Evolutionary conservation across 148 eudicot species (phyloP).

Genomic region (Fagopyrum tataricum): DNA sequence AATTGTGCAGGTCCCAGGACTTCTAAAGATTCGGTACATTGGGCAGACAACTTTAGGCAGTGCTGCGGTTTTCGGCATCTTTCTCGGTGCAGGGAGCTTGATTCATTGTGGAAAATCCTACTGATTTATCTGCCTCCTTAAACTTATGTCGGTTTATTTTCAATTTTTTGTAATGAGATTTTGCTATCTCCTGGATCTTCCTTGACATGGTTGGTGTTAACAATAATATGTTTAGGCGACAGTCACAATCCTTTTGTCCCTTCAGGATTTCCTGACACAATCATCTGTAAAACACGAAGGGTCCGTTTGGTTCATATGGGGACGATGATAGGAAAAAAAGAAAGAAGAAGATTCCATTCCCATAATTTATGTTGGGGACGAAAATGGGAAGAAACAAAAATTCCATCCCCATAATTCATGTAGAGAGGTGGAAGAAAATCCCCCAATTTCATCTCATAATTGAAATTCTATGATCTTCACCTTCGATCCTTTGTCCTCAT

Average conservation of each 20-base stretch:
- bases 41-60: conserved; percentile 93
- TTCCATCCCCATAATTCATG: too few relatives aligned
- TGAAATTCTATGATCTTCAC: too few relatives aligned
- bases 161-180: neutral
- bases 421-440: too few relatives aligned
- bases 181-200: neutral
- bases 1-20: conserved; percentile 69
- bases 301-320: too few relatives aligned
- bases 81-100: conserved; percentile 93
- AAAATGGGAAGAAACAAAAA: too few relatives aligned
- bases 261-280: neutral
- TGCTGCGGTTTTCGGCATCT: conserved; percentile 90
- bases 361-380: too few relatives aligned
- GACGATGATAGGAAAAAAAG: too few relatives aligned
- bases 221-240: conserved; percentile 3
- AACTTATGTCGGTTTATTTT: neutral
- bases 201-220: neutral
- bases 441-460: too few relatives aligned
- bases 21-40: conserved; percentile 69
- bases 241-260: neutral
- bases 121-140: conserved; percentile 14
- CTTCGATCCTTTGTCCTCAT: too few relatives aligned
- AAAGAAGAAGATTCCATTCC: too few relatives aligned
- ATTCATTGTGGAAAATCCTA: conserved; percentile 87
- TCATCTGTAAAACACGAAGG: neutral